Evolutionary conservation across 139 green algal genomes (phyloP).

Genomic region (Picochlorum sp.): DNA sequence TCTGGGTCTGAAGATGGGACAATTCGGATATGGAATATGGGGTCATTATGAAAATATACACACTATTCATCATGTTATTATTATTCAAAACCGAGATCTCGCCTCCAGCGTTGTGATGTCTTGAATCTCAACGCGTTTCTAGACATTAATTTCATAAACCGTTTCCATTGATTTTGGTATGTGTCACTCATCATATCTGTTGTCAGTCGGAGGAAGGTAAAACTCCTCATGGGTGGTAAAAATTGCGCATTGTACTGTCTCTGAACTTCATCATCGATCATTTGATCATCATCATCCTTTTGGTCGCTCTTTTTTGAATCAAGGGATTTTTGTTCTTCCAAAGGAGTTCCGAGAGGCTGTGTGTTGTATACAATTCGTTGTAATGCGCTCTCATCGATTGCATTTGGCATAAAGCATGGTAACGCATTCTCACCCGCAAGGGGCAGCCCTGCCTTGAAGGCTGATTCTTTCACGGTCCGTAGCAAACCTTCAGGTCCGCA

Average conservation of each 20-base stretch:
- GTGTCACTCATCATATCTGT: constrained; percentile 51
- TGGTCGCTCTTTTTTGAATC: background rate
- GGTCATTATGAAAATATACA: background rate
- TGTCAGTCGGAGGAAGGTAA: constrained; percentile 77
- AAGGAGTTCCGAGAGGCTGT: constrained; percentile 27
- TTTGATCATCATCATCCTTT: background rate
- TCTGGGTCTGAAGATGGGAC: constrained; percentile 94
- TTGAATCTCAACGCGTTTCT: constrained; percentile 21
- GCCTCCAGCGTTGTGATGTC: constrained; percentile 14
- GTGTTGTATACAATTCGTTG: constrained; percentile 67
- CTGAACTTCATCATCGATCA: too few relatives aligned
- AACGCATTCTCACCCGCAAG: constrained; percentile 91
- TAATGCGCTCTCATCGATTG: constrained; percentile 55
- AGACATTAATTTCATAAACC: constrained; percentile 46
- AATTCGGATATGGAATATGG: constrained; percentile 80
- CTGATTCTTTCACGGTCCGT: constrained; percentile 50
- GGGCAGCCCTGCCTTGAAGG: constrained; percentile 45
- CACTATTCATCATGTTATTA: background rate
- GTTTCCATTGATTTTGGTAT: constrained; percentile 46
- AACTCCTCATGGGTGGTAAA: constrained; percentile 62
- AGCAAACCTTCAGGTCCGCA: constrained; percentile 87
- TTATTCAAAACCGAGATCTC: constrained; percentile 17
- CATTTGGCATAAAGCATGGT: constrained; percentile 57
- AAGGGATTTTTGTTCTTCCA: constrained; percentile 14
- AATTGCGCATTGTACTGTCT: background rate